Evolutionary conservation across 257 asterid genomes (phyloP), one percentile per base, ranked within the genome.

Genomic region (Solanum medicagineum): DNA sequence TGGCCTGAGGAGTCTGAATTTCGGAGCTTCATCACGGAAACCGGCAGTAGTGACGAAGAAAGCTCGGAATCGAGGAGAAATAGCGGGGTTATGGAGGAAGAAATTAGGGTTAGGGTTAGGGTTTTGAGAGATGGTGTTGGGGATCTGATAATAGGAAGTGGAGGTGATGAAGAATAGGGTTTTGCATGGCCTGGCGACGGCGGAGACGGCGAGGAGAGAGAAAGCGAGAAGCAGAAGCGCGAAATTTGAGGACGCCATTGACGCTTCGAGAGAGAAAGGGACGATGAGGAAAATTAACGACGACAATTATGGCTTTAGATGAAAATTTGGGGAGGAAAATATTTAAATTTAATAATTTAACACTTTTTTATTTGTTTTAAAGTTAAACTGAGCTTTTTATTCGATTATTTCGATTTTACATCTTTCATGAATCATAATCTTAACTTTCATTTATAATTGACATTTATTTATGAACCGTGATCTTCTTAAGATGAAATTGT

Each of bases 31-130:
- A 84, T 40, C 90, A 83, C 26, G 63, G 55, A 66, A 63, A 63
- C 68, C 55, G 88, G 90, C 71, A 83, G 93, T 84, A 86, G 90
- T 84, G 90, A 93, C 86, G 85, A 92, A 53, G 71, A 93, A 91
- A 55, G 94, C 88, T 87, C 86, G 86, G n/a, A 88, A 81, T 57
- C 89, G 90, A 59, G 92, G 94, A 44, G 81, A 83, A 83, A 47
- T 45, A 16, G 81, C 49, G 20, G 81, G 81, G 77, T 87, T 87
- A 29, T 77, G 83, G 63, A 82, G 16, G 73, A 68, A 10, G 82
- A 87, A 84, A 81, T 85, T 63, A 1, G 47, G 24, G 54, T 66
- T 65, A 20, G 80, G 81, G 86, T 69, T 36, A 69, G 86, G 80
- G 70, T 22, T 51, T 68, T 69, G 68, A 11, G 85, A 66, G 44